phyloP scores from a whole-genome alignment of 2,329 filamentous ascomycete genomes.

The Colletotrichum costaricense region DNA sequence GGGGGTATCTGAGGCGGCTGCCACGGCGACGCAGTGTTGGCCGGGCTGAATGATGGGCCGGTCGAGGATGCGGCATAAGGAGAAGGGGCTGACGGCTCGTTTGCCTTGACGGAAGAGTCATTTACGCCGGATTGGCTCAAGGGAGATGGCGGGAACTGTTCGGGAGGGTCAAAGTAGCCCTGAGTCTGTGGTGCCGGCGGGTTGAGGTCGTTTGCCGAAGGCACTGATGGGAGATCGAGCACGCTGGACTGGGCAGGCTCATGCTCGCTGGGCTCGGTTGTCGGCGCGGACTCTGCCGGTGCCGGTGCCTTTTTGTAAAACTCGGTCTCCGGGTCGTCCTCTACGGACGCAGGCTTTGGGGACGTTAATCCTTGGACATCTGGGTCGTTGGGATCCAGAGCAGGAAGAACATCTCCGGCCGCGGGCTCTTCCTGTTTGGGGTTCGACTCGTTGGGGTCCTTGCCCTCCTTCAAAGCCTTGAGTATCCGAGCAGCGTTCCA shows the following conservation, averaged over 20 bases:
- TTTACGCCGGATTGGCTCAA: constrained; percentile 46
- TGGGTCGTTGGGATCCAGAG: constrained; percentile 72
- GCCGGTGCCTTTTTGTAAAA: constrained; percentile 37
- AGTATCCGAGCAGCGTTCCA: constrained; percentile 93
- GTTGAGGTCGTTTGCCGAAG: constrained; percentile 7
- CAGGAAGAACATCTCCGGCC: constrained; percentile 54
- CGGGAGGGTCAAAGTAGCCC: constrained; percentile 48
- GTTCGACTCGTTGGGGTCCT: constrained; percentile 93
- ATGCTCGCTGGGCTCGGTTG: constrained; percentile 39
- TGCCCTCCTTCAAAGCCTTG: constrained; percentile 89
- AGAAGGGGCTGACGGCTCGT: constrained; percentile 17
- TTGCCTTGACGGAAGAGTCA: constrained; percentile 37
- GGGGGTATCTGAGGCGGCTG: constrained; percentile 23
- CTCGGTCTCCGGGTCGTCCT: constrained; percentile 64
- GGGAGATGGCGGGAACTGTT: constrained; percentile 49
- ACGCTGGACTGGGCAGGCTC: constrained; percentile 21
- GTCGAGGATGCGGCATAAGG: constrained; percentile 27
- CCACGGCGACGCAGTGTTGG: constrained; percentile 16
- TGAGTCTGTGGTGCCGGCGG: constrained; percentile 38
- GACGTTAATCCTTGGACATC: constrained; percentile 68
- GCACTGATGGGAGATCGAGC: constrained; percentile 34
- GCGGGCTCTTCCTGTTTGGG: constrained; percentile 71
- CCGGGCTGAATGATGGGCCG: constrained; percentile 27
- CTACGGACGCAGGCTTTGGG: constrained; percentile 56
- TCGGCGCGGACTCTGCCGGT: constrained; percentile 40